phyloP scores from a whole-genome alignment of 2,329 filamentous ascomycete species.

The Hypoxylon sp. region DNA sequence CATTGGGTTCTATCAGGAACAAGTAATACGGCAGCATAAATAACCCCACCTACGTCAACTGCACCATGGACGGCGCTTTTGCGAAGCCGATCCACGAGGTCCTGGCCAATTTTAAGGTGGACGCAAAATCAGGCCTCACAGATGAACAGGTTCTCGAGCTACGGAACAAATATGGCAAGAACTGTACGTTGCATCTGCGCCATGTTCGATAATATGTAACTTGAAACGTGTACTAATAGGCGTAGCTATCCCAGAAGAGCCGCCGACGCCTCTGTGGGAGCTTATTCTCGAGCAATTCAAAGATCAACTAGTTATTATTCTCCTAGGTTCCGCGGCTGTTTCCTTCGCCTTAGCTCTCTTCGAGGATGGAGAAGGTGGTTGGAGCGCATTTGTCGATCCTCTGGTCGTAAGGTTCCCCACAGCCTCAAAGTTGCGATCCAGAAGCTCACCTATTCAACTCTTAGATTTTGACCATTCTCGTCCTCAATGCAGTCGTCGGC shows the following conservation, averaged over 20 bases:
- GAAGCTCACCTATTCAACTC: conserved; percentile 36
- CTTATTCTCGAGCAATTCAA: conserved; percentile 99
- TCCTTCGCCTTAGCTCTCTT: conserved; percentile 95
- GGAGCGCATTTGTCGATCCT: conserved; percentile 97
- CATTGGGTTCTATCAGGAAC: conserved; percentile 19
- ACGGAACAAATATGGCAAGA: conserved; percentile 72
- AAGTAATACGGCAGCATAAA: conserved; percentile 40
- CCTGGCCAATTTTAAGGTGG: conserved; percentile 69
- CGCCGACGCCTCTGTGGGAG: conserved; percentile 95
- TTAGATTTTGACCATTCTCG: conserved; percentile 94
- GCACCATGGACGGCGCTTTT: conserved; percentile 73
- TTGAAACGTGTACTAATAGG: conserved; percentile 32
- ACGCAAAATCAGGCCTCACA: conserved; percentile 66
- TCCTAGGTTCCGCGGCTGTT: conserved; percentile 90
- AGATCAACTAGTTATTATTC: conserved; percentile 95
- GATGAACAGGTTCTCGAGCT: conserved; percentile 69
- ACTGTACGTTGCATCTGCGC: conserved; percentile 63
- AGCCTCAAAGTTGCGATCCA: conserved; percentile 19
- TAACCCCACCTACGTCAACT: conserved; percentile 32
- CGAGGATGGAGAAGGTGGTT: conserved; percentile 86
- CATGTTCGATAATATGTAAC: background rate
- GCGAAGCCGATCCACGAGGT: conserved; percentile 69
- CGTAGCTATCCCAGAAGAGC: conserved; percentile 82
- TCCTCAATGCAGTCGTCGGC: conserved; percentile 96
- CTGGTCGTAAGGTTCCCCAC: conserved; percentile 77